Percentiles rank a stretch among this genome's conserved stretches.
Conservation (phyloP, 2,329 filamentous ascomycete species). For the Cadophora sp. region DNA sequence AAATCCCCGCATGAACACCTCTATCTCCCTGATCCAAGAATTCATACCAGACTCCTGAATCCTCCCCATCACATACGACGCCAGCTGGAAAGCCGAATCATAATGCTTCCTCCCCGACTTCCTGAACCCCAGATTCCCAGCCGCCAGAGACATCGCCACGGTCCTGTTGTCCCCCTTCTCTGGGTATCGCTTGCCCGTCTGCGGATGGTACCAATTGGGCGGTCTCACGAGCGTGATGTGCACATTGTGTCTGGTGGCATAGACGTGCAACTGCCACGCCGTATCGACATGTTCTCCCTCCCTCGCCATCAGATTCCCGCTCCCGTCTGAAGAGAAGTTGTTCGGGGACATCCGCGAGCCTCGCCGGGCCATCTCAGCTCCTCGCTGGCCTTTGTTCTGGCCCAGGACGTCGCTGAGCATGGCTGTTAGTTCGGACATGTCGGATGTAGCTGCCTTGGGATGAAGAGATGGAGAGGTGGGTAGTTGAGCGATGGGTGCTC, state of each 20-base stretch:
- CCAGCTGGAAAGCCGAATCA: conserved; percentile 91
- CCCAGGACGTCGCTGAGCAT: conserved; percentile 18
- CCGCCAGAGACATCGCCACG: conserved; percentile 68
- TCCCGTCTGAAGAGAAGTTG: conserved; percentile 30
- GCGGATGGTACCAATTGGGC: conserved; percentile 31
- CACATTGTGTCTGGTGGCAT: conserved; percentile 90
- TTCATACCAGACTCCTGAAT: conserved; percentile 84
- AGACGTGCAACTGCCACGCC: conserved; percentile 87
- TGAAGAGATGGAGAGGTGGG: conserved; percentile 29
- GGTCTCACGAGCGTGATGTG: conserved; percentile 90
- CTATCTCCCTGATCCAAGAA: conserved; percentile 76
- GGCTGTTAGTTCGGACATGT: conserved; percentile 1
- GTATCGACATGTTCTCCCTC: conserved; percentile 47
- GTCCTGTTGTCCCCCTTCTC: conserved; percentile 29
- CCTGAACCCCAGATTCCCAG: conserved; percentile 90
- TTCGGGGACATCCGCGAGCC: not conserved
- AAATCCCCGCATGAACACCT: conserved; percentile 85
- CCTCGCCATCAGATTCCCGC: conserved; percentile 35
- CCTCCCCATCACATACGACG: conserved; percentile 81
- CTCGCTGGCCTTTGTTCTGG: conserved; percentile 19
- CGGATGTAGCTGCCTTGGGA: conserved; percentile 18
- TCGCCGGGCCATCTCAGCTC: not conserved
- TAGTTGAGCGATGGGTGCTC: not conserved
- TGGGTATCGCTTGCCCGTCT: conserved; percentile 27
- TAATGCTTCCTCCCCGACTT: conserved; percentile 83